Evolutionary conservation across 2,329 filamentous ascomycete species (phyloP).

Genomic region (Chrysoporthe puriensis): DNA sequence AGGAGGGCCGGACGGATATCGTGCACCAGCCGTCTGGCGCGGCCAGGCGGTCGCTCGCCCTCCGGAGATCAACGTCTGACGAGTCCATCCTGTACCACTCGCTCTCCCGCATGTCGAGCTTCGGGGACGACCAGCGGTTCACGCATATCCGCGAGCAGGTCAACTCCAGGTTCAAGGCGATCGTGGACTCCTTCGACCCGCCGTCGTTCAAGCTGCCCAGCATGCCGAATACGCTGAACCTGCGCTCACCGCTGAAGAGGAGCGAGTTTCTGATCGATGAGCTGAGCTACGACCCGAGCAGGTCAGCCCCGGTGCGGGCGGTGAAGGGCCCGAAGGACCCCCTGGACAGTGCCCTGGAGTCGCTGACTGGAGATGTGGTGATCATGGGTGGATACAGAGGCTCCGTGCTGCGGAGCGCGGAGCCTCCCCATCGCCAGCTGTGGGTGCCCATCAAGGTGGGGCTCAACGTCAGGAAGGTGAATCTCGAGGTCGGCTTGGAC

Average conservation of each 20-base stretch:
- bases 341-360: constrained; percentile 62
- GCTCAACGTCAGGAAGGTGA: constrained; percentile 86
- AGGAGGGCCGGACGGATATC: not conserved
- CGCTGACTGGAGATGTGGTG: constrained; percentile 82
- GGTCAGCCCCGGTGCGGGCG: constrained; percentile 30
- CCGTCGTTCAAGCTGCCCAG: constrained; percentile 74
- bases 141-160: constrained; percentile 80
- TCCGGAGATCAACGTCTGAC: constrained; percentile 72
- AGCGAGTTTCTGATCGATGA: constrained; percentile 22
- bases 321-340: constrained; percentile 34
- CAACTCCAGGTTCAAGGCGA: constrained; percentile 87
- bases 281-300: constrained; percentile 26
- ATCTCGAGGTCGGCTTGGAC: constrained; percentile 83
- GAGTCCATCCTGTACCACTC: constrained; percentile 78
- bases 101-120: constrained; percentile 77
- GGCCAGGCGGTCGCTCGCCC: constrained; percentile 37
- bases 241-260: constrained; percentile 38
- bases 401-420: constrained; percentile 83
- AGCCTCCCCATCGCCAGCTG: constrained; percentile 80
- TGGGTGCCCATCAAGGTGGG: constrained; percentile 96
- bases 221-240: constrained; percentile 26
- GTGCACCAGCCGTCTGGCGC: constrained; percentile 7
- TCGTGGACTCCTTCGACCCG: constrained; percentile 82
- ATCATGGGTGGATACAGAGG: constrained; percentile 90
- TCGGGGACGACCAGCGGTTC: constrained; percentile 83